phyloP scores from a whole-genome alignment of 495 filamentous ascomycete genomes.

The Aspergillus nanangensis region DNA sequence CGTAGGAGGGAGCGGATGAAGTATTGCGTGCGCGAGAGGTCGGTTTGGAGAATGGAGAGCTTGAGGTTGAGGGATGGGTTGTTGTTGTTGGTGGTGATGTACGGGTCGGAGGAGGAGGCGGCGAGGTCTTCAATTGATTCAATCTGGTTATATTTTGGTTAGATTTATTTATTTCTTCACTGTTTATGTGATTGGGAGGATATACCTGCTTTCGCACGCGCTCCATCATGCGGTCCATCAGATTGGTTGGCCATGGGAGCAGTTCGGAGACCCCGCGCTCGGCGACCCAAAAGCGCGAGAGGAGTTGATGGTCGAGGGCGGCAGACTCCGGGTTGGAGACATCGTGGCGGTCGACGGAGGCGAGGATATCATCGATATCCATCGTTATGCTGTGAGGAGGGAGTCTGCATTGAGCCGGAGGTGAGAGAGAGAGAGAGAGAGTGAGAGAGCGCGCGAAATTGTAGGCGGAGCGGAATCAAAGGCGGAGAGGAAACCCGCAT shows the following conservation, averaged over 20 bases:
- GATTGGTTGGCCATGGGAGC: conserved; percentile 56
- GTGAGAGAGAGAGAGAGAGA: not conserved
- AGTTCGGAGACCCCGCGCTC: conserved; percentile 87
- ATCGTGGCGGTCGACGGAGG: conserved; percentile 63
- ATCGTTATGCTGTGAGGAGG: conserved; percentile 34
- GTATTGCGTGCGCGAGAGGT: conserved; percentile 90
- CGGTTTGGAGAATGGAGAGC: conserved; percentile 93
- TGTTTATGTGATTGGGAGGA: not conserved
- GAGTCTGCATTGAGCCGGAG: no score
- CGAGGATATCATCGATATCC: conserved; percentile 90
- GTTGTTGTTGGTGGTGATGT: conserved; percentile 48
- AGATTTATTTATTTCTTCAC: not conserved
- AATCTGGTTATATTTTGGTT: conserved; percentile 41
- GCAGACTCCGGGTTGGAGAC: conserved; percentile 50
- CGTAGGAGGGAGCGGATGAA: conserved; percentile 81
- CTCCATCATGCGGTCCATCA: conserved; percentile 75
- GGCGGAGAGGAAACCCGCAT: conserved; percentile 10
- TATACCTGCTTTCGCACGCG: conserved; percentile 65
- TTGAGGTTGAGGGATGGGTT: conserved; percentile 86
- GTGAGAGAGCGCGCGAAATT: conserved; percentile 5
- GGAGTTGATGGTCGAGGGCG: conserved; percentile 75
- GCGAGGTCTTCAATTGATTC: conserved; percentile 72
- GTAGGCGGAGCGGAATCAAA: conserved; percentile 15
- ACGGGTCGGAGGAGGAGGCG: conserved; percentile 34
- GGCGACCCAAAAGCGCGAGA: conserved; percentile 89